phyloP scores from a whole-genome alignment of 768 basidiomycete species.

The Coprinopsis cinerea region DNA sequence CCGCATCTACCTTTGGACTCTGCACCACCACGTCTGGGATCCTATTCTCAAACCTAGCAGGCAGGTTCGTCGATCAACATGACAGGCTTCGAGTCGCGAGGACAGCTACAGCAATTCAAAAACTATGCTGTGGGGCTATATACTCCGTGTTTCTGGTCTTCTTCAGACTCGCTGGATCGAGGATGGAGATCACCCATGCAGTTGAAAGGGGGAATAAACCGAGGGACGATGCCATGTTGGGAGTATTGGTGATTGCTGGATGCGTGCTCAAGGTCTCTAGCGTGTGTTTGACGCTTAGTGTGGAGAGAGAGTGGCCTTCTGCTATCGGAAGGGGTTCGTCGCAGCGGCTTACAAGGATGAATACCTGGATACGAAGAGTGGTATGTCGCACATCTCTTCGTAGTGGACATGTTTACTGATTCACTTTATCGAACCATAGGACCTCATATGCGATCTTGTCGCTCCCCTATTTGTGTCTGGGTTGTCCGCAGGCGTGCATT shows the following conservation, averaged over 20 bases:
- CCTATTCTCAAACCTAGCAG: constrained; percentile 35
- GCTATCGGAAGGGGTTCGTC: constrained; percentile 32
- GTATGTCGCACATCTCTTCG: neutral
- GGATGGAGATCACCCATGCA: neutral
- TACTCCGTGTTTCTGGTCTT: constrained; percentile 29
- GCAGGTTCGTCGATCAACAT: constrained; percentile 33
- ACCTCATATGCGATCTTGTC: constrained; percentile 44
- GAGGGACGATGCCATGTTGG: constrained; percentile 11
- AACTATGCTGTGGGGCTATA: constrained; percentile 26
- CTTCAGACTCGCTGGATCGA: neutral
- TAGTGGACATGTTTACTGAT: neutral
- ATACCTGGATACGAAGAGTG: constrained; percentile 35
- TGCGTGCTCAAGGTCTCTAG: constrained; percentile 34
- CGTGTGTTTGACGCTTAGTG: constrained; percentile 36
- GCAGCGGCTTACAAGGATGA: constrained; percentile 32
- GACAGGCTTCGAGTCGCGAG: constrained; percentile 33
- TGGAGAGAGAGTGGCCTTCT: constrained; percentile 48
- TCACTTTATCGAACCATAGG: constrained; percentile 8
- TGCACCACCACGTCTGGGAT: constrained; percentile 28
- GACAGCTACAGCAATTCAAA: constrained; percentile 32
- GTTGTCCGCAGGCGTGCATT: constrained; percentile 30
- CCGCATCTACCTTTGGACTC: constrained; percentile 44
- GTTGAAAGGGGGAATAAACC: neutral
- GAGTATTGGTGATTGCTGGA: constrained; percentile 25
- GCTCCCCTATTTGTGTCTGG: constrained; percentile 47